Base-by-base conservation (phyloP, 176 grass and related monocot genomes). In the Puya raimondii region DNA sequence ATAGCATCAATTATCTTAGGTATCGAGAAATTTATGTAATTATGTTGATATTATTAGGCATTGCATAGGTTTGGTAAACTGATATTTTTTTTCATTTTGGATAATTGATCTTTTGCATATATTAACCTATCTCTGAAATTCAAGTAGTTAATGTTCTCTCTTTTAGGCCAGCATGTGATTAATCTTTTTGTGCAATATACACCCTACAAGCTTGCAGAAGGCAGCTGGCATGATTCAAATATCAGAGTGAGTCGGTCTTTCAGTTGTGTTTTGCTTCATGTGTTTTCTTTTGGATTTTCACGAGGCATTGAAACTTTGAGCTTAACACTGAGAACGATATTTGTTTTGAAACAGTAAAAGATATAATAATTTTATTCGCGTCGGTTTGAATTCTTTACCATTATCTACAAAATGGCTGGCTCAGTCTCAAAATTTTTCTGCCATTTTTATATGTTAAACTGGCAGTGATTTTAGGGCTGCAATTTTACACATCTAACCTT, bases 141-240 rank as follows among this genome's bases (percentile, higher is more conserved):
- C 2, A 9, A 59, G n/a, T 59, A 59, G 4, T 58, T 20, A 59
- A 10, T 20, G 16, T 58, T 3, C 49, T 66, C 70, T 80, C 23
- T 3, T 42, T 80, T 70, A 97, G 94, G 94, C 78, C 94, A 93
- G 74, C 89, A 97, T 80, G 94, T 93, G 63, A 75, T 97, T 68
- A 97, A 97, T 69, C 86, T 97, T 61, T 97, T 97, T 68, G 72
- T 97, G 82, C 94, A 97, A 63, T 97, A 97, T 75, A 92, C 94
- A 15, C 94, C 89, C 10, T 97, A 90, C 77, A 88, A 86, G 74
- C 86, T 92, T 67, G 75, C 77, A 47, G 79, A 92, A 76, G 86
- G 94, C 79, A 90, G 80, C 47, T 97, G 94, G 94, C 76, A 88
- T 57, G 89, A 97, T 76, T 74, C 86, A 77, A 73, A 21, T 84